These are phyloP conservation scores for Chaetomium globosum DNA, from an alignment of 2,329 filamentous ascomycete species.

Conservation along the genomic window DNA sequence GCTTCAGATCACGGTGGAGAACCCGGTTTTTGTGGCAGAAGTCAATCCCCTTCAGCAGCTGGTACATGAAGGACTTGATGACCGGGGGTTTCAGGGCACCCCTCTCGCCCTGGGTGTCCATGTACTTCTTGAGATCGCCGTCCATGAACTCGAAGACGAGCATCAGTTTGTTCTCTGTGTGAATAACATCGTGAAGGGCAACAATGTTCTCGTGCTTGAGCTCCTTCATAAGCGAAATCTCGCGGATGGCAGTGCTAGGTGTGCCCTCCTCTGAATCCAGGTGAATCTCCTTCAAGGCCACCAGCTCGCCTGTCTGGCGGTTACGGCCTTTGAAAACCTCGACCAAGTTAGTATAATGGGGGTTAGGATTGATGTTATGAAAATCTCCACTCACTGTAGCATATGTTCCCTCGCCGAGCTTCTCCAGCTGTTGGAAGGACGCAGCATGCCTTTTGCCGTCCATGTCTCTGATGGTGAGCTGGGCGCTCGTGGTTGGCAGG, in stretches of 20 bases:
- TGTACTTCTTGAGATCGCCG: conserved; percentile 96
- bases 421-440: conserved; percentile 99
- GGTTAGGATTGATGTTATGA: conserved; percentile 1
- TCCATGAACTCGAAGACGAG: conserved; percentile 99
- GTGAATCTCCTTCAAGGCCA: conserved; percentile 97
- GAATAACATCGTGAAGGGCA: conserved; percentile 95
- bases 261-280: conserved; percentile 98
- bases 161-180: conserved; percentile 99
- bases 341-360: conserved; percentile 33
- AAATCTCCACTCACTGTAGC: conserved; percentile 70
- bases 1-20: conserved; percentile 92
- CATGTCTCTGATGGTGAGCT: conserved; percentile 56
- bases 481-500: conserved; percentile 8
- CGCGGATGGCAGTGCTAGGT: conserved; percentile 93
- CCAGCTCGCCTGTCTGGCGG: conserved; percentile 92
- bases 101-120: conserved; percentile 89
- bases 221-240: conserved; percentile 99
- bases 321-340: conserved; percentile 97
- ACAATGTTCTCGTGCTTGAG: conserved; percentile 99
- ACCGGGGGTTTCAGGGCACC: conserved; percentile 85
- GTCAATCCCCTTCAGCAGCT: conserved; percentile 90
- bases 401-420: conserved; percentile 97
- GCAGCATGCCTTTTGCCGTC: conserved; percentile 90
- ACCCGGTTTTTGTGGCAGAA: conserved; percentile 98
- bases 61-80: conserved; percentile 99